A percentile compares a stretch with the other conserved stretches of the same genome.
phyloP scores from a whole-genome alignment of 768 basidiomycete genomes.

The Auricularia sp. region DNA sequence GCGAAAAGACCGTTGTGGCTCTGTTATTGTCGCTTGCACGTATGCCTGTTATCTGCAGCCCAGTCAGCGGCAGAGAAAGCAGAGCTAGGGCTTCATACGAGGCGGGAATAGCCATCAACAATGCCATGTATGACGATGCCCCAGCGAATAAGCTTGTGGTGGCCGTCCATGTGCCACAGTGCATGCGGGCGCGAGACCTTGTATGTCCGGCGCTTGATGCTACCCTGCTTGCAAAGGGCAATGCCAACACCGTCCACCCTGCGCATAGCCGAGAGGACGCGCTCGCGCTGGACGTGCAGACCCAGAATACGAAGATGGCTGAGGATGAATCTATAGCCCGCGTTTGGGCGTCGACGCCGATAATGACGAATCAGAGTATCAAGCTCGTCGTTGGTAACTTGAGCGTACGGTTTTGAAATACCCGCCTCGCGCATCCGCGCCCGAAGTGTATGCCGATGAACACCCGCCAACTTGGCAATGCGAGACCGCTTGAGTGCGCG shows the following conservation, averaged over 20 bases:
- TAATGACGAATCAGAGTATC: not conserved
- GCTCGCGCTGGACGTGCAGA: not conserved
- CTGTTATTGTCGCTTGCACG: constrained; percentile 18
- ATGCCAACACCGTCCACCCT: not conserved
- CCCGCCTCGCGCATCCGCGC: not conserved
- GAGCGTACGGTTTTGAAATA: not conserved
- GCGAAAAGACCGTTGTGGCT: constrained; percentile 14
- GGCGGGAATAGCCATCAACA: constrained; percentile 9
- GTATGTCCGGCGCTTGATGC: constrained; percentile 1
- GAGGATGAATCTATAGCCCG: not conserved
- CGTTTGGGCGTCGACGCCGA: not conserved
- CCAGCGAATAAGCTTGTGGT: constrained; percentile 7
- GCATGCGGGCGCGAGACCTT: constrained; percentile 10
- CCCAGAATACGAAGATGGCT: not conserved
- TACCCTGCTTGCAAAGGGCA: not conserved
- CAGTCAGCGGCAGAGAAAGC: constrained; percentile 4
- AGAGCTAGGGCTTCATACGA: not conserved
- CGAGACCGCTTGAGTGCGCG: no score
- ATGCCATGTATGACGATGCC: constrained; percentile 15
- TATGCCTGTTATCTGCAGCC: constrained; percentile 13
- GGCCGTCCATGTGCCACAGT: constrained; percentile 2
- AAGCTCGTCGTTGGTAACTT: not conserved
- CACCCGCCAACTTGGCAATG: not conserved
- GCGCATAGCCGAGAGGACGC: not conserved
- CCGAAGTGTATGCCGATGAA: not conserved